Evolutionary conservation across 2,329 filamentous ascomycete genomes (phyloP).

Genomic region (Tolypocladium nubicola): DNA sequence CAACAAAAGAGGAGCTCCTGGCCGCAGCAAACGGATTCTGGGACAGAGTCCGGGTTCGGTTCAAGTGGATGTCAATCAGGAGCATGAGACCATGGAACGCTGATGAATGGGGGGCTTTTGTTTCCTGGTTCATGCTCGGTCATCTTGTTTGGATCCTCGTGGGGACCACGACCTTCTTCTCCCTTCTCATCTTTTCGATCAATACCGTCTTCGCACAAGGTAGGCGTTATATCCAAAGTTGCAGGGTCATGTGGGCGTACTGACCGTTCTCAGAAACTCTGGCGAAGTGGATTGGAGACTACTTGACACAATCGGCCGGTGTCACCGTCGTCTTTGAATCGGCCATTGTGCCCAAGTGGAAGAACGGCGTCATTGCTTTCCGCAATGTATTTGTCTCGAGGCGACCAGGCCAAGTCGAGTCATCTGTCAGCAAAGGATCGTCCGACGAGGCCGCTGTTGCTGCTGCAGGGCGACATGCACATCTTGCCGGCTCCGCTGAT

Average conservation of each 20-base stretch:
- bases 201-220: slow-evolving; percentile 96
- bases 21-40: slow-evolving; percentile 88
- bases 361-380: slow-evolving; percentile 89
- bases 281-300: slow-evolving; percentile 88
- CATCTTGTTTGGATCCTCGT: slow-evolving; percentile 94
- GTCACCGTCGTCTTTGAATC: slow-evolving; percentile 94
- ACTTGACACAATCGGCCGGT: slow-evolving; percentile 86
- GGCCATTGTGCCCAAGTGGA: slow-evolving; percentile 94
- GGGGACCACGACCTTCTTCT: slow-evolving; percentile 95
- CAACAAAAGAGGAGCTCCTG: slow-evolving; percentile 86
- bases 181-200: slow-evolving; percentile 76
- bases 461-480: slow-evolving; percentile 55
- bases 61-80: slow-evolving; percentile 96
- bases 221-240: slow-evolving; percentile 24
- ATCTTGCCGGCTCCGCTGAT: slow-evolving; percentile 19
- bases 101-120: slow-evolving; percentile 91
- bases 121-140: slow-evolving; percentile 86
- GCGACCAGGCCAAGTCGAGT: slow-evolving; percentile 69
- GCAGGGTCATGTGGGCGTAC: neutral
- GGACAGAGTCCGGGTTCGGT: slow-evolving; percentile 78
- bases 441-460: slow-evolving; percentile 78
- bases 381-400: slow-evolving; percentile 93
- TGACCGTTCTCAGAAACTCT: slow-evolving; percentile 59
- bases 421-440: slow-evolving; percentile 87
- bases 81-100: slow-evolving; percentile 90